A percentile compares a stretch with the other conserved stretches of the same genome.
Conservation (phyloP, 345 rosid genomes). For the Lenwebbia sp. region DNA sequence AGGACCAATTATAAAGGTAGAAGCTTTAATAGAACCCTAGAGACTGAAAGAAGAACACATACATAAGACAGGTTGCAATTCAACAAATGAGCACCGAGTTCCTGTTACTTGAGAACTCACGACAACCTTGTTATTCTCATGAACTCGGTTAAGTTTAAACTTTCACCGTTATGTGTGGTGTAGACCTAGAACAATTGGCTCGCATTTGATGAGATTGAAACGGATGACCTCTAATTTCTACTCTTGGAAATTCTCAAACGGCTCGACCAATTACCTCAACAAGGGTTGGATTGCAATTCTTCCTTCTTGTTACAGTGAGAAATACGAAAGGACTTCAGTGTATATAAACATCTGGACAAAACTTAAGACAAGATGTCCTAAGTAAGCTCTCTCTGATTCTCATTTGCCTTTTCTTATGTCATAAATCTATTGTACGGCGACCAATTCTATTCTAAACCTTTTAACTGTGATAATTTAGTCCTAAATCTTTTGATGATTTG, state of each 20-base stretch:
- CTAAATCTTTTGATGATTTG: too few relatives aligned
- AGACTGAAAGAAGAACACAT: too few relatives aligned
- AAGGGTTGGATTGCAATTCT: background rate
- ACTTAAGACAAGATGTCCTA: background rate
- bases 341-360: background rate
- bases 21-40: too few relatives aligned
- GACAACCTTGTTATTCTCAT: background rate
- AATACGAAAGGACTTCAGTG: background rate
- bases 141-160: background rate
- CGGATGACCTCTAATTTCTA: background rate
- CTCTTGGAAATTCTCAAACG: background rate
- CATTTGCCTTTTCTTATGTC: constrained; percentile 4
- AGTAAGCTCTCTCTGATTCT: background rate
- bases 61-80: too few relatives aligned
- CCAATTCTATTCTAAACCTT: too few relatives aligned
- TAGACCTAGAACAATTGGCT: background rate
- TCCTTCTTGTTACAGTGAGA: background rate
- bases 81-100: background rate
- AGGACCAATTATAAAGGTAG: too few relatives aligned
- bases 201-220: background rate
- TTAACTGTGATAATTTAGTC: too few relatives aligned
- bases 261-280: background rate
- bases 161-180: background rate
- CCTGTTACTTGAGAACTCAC: background rate
- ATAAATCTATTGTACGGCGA: too few relatives aligned